Percentiles rank a stretch among this genome's conserved stretches.
These are phyloP conservation scores for Selaginella tamariscina DNA, from an alignment of 75 land plant species.

Conservation along the genomic window DNA sequence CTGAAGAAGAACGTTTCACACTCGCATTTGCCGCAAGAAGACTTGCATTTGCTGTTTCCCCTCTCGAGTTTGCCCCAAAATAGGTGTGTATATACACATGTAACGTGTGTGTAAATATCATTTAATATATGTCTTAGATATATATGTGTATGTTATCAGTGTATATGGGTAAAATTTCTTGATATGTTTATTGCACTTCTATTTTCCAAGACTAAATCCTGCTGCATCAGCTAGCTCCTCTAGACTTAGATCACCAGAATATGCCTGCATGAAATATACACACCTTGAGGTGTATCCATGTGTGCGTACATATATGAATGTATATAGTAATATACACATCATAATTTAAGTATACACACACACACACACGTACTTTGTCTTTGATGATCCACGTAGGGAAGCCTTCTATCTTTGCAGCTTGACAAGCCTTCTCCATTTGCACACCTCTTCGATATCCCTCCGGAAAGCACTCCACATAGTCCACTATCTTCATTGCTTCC, in stretches of 20 bases:
- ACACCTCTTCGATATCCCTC: slow-evolving; percentile 64
- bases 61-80: slow-evolving; percentile 53
- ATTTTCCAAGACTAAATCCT: background rate
- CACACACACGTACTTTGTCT: slow-evolving; percentile 47
- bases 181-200: no score
- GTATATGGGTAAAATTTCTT: no score
- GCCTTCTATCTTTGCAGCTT: slow-evolving; percentile 45
- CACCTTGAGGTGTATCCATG: no score
- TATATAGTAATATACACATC: background rate
- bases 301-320: background rate
- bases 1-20: slow-evolving; percentile 81
- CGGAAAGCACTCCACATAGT: slow-evolving; percentile 88
- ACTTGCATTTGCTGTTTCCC: slow-evolving; percentile 74
- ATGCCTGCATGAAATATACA: no score
- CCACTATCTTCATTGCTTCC: slow-evolving; percentile 60
- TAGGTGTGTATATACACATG: no score
- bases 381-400: slow-evolving; percentile 90
- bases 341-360: background rate
- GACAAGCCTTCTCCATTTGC: slow-evolving; percentile 51
- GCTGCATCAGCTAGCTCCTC: background rate
- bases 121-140: no score
- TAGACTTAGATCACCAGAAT: background rate
- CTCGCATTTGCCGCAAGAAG: slow-evolving; percentile 85
- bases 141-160: no score
- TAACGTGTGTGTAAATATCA: no score